Conservation (phyloP, 192 early-diverging fungal genomes). For the Oehlia diaphana region DNA sequence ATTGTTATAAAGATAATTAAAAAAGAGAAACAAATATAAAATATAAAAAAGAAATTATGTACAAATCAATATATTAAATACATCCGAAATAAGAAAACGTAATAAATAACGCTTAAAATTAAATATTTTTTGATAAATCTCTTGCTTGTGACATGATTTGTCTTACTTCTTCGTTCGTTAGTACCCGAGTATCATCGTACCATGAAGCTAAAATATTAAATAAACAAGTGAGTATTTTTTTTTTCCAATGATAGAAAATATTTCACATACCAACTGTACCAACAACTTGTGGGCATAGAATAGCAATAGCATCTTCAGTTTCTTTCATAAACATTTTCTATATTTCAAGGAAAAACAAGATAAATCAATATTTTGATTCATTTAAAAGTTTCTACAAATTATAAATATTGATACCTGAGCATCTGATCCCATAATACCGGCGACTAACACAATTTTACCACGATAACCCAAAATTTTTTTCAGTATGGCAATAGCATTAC, state of each 20-base stretch:
- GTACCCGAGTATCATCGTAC: background rate
- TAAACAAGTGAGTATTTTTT: background rate
- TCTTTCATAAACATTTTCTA: conserved; percentile 24
- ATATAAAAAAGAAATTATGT: too few relatives aligned
- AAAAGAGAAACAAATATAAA: too few relatives aligned
- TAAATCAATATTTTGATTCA: background rate
- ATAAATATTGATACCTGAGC: conserved; percentile 15
- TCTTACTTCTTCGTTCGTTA: conserved; percentile 7
- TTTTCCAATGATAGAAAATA: background rate
- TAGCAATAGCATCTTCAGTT: background rate
- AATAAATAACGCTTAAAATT: too few relatives aligned
- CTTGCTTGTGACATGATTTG: background rate
- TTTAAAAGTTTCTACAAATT: background rate
- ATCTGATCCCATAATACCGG: conserved; percentile 25
- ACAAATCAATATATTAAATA: too few relatives aligned
- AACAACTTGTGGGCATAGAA: conserved; percentile 13
- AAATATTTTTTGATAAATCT: background rate
- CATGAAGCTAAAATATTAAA: conserved; percentile 7
- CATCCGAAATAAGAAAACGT: too few relatives aligned
- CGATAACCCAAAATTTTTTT: conserved; percentile 3
- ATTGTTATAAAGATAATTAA: too few relatives aligned
- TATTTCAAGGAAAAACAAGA: background rate
- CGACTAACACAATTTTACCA: conserved; percentile 26
- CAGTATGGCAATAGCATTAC: background rate
- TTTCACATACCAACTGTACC: conserved; percentile 7